These are phyloP conservation scores for Acacia acuminata DNA, from an alignment of 306 rosid genomes.

Conservation along the genomic window DNA sequence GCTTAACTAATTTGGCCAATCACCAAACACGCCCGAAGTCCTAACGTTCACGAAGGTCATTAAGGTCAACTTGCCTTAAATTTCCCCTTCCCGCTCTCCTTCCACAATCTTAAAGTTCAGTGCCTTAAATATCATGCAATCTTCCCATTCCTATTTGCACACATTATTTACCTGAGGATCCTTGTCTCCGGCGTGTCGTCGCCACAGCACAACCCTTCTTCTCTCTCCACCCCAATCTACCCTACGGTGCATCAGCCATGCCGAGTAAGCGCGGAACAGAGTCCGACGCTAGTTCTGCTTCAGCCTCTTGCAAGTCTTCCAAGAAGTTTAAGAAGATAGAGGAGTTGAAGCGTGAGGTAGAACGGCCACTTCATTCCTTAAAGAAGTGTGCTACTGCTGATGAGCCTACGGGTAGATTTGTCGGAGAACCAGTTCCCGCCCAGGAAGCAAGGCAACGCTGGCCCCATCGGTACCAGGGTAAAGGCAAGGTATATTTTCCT, in stretches of 20 bases:
- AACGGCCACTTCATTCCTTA: not conserved
- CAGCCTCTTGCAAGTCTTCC: not conserved
- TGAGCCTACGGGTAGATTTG: conserved; percentile 17
- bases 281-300: not conserved
- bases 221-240: not conserved
- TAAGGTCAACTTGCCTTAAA: not conserved
- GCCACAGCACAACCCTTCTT: not conserved
- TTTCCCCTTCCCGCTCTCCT: conserved; percentile 38
- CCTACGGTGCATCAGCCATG: not conserved
- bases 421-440: conserved; percentile 37
- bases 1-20: not conserved
- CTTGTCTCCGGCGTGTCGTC: not conserved
- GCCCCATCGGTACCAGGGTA: conserved; percentile 54
- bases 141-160: not conserved
- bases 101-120: not conserved
- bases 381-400: not conserved
- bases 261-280: conserved; percentile 24
- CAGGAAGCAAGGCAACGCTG: conserved; percentile 57
- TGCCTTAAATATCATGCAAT: not conserved
- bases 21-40: not conserved
- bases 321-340: not conserved
- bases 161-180: not conserved
- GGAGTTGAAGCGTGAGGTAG: not conserved
- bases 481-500: conserved; percentile 25
- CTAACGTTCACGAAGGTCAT: not conserved